These are phyloP conservation scores for Colletotrichum eleusines DNA, from an alignment of 2,329 filamentous ascomycete species.

Conservation along the genomic window DNA sequence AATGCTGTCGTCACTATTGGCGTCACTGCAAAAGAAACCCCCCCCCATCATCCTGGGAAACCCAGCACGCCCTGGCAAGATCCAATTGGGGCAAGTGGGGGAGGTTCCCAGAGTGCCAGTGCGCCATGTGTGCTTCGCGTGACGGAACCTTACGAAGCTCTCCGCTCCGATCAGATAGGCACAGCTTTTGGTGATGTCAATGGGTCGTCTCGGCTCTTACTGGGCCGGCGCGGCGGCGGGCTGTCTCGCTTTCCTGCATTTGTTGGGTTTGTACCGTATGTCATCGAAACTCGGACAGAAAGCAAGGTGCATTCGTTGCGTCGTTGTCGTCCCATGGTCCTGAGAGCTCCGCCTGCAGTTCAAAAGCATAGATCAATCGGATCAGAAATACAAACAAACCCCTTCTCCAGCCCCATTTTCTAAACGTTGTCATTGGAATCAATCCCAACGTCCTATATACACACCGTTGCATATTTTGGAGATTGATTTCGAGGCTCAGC, in stretches of 20 bases:
- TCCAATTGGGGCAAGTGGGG: constrained; percentile 24
- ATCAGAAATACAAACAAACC: constrained; percentile 35
- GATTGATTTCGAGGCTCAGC: neutral
- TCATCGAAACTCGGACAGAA: constrained; percentile 13
- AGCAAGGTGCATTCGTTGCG: neutral
- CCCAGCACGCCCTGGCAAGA: constrained; percentile 18
- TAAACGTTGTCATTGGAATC: neutral
- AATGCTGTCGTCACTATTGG: constrained; percentile 27
- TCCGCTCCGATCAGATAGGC: neutral
- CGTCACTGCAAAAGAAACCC: constrained; percentile 7
- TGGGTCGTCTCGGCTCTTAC: constrained; percentile 13
- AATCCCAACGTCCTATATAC: neutral
- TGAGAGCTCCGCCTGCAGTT: constrained; percentile 9
- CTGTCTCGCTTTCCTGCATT: neutral
- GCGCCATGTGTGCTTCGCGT: constrained; percentile 3
- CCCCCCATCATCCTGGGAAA: constrained; percentile 18
- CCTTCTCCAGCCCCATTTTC: neutral
- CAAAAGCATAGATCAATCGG: neutral
- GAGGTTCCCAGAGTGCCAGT: neutral
- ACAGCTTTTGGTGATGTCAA: constrained; percentile 15
- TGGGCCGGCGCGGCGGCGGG: constrained; percentile 12
- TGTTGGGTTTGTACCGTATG: constrained; percentile 7
- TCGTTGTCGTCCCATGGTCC: constrained; percentile 23
- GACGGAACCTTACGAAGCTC: constrained; percentile 4
- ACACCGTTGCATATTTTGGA: constrained; percentile 14